These are phyloP conservation scores for Leonotis leonurus DNA, from an alignment of 257 asterid genomes.

Conservation along the genomic window DNA sequence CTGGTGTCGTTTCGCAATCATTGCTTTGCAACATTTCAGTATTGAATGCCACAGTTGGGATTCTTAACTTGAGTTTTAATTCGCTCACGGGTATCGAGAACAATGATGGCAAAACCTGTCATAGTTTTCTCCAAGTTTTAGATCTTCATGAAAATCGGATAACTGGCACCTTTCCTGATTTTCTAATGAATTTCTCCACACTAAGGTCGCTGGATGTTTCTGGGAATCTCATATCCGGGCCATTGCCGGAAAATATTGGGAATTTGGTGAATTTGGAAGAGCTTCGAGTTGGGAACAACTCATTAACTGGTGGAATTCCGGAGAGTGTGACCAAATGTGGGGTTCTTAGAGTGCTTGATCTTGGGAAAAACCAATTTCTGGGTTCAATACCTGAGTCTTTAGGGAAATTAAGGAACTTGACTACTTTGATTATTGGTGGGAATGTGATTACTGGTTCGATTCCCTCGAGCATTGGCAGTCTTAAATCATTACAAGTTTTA, in stretches of 20 bases:
- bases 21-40: slow-evolving; percentile 44
- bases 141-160: slow-evolving; percentile 78
- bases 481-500: slow-evolving; percentile 35
- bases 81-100: slow-evolving; percentile 62
- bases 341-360: slow-evolving; percentile 46
- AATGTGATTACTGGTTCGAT: slow-evolving; percentile 44
- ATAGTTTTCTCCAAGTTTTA: slow-evolving; percentile 43
- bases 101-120: slow-evolving; percentile 28
- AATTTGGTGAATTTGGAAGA: slow-evolving; percentile 45
- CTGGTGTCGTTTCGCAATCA: slow-evolving; percentile 58
- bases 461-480: slow-evolving; percentile 43
- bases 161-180: slow-evolving; percentile 44
- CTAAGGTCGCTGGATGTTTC: slow-evolving; percentile 53
- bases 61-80: slow-evolving; percentile 60
- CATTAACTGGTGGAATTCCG: slow-evolving; percentile 50
- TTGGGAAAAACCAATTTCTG: slow-evolving; percentile 39
- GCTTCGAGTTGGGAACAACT: slow-evolving; percentile 54
- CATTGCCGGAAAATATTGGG: slow-evolving; percentile 40
- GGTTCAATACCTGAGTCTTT: slow-evolving; percentile 56
- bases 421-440: slow-evolving; percentile 44
- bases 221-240: slow-evolving; percentile 53
- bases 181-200: slow-evolving; percentile 37
- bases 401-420: slow-evolving; percentile 36
- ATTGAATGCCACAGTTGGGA: slow-evolving; percentile 44
- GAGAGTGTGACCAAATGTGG: slow-evolving; percentile 32